phyloP scores from a whole-genome alignment of 805 yeast species.

The Maudiozyma turicensis region DNA sequence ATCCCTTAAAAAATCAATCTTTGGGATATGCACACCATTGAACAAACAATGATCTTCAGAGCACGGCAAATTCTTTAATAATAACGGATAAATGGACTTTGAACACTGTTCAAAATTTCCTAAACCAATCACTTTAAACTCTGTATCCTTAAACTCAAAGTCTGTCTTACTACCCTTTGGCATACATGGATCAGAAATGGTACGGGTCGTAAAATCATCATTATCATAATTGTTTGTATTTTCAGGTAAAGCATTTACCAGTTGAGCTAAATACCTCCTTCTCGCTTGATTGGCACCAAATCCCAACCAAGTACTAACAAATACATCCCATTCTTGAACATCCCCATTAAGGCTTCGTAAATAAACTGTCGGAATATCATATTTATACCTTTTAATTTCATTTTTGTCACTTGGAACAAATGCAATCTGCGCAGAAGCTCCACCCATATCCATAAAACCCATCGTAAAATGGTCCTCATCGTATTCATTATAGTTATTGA shows the following conservation, averaged over 20 bases:
- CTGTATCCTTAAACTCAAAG: conserved; percentile 36
- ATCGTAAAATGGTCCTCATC: conserved; percentile 42
- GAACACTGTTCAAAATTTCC: conserved; percentile 75
- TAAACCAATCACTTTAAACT: conserved; percentile 53
- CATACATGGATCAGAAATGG: conserved; percentile 66
- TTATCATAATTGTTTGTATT: conserved; percentile 39
- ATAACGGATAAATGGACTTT: conserved; percentile 60
- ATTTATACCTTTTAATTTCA: conserved; percentile 56
- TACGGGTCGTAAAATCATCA: conserved; percentile 32
- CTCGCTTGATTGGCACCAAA: conserved; percentile 96
- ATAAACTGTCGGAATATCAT: conserved; percentile 60
- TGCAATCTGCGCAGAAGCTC: conserved; percentile 94
- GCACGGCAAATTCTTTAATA: conserved; percentile 75
- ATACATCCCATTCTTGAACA: conserved; percentile 68
- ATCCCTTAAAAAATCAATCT: conserved; percentile 66
- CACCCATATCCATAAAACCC: conserved; percentile 99
- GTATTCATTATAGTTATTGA: conserved; percentile 38
- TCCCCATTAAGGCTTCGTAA: conserved; percentile 65
- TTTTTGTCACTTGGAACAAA: conserved; percentile 64
- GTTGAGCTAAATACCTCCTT: conserved; percentile 51
- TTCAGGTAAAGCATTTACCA: conserved; percentile 42
- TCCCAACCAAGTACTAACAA: conserved; percentile 95
- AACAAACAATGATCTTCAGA: conserved; percentile 82
- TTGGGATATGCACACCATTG: conserved; percentile 92
- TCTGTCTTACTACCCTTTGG: conserved; percentile 50